Evolutionary conservation across 768 basidiomycete genomes (phyloP).

Genomic region (Leucogyrophana mollusca): DNA sequence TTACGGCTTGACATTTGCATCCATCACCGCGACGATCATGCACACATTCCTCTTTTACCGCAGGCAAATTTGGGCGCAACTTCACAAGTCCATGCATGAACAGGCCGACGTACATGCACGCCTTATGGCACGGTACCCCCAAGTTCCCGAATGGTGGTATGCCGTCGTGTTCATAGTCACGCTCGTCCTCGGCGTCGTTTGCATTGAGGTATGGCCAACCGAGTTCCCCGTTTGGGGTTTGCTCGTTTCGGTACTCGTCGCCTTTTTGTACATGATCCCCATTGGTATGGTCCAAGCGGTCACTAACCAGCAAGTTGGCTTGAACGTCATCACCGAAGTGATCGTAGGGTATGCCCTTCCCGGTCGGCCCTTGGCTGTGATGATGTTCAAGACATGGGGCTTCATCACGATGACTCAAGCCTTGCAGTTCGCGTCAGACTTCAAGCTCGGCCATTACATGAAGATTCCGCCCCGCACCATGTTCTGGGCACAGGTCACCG

Average conservation of each 20-base stretch:
- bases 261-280: slow-evolving; percentile 63
- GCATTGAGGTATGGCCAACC: slow-evolving; percentile 56
- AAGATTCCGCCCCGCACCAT: too few relatives aligned
- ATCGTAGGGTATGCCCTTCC: too few relatives aligned
- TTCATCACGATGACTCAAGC: slow-evolving; percentile 45
- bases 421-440: slow-evolving; percentile 61
- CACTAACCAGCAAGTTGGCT: slow-evolving; percentile 67
- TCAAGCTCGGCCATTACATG: slow-evolving; percentile 71
- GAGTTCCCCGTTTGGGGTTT: slow-evolving; percentile 31
- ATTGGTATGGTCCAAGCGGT: slow-evolving; percentile 68
- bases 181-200: slow-evolving; percentile 53
- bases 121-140: slow-evolving; percentile 47
- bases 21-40: slow-evolving; percentile 29
- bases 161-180: slow-evolving; percentile 57
- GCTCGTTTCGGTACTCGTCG: slow-evolving; percentile 29
- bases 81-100: slow-evolving; percentile 43
- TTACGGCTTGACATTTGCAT: slow-evolving; percentile 38
- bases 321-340: slow-evolving; percentile 64
- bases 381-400: slow-evolving; percentile 66
- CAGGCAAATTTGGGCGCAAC: slow-evolving; percentile 46
- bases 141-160: too few relatives aligned
- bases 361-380: slow-evolving; percentile 66
- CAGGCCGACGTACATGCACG: slow-evolving; percentile 53
- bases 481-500: too few relatives aligned
- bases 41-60: slow-evolving; percentile 47